Evolutionary conservation across 768 basidiomycete genomes (phyloP).

Genomic region (Suillus ampliporus): DNA sequence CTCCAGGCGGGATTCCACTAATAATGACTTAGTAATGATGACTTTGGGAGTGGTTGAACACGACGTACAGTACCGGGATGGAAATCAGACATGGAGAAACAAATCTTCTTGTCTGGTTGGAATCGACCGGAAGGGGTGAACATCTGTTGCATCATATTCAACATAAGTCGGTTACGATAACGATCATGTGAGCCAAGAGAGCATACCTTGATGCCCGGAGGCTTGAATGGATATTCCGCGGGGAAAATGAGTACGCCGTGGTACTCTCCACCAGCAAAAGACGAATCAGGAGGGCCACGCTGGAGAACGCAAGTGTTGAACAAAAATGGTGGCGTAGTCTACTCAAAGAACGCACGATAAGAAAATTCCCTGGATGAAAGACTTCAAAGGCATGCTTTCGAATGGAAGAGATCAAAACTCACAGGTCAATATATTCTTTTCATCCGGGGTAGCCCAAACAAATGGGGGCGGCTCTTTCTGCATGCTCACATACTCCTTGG

Average conservation of each 20-base stretch:
- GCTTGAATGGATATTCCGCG: conserved; percentile 94
- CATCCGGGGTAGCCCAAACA: conserved; percentile 93
- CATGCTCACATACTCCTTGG: conserved; percentile 91
- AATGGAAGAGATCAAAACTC: conserved; percentile 39
- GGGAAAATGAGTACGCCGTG: conserved; percentile 93
- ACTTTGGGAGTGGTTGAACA: conserved; percentile 10
- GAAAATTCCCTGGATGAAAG: conserved; percentile 81
- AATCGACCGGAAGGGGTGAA: conserved; percentile 90
- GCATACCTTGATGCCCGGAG: conserved; percentile 91
- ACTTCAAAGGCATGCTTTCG: conserved; percentile 17
- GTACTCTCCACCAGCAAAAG: conserved; percentile 92
- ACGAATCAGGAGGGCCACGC: conserved; percentile 94
- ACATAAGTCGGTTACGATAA: conserved; percentile 14
- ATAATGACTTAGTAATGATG: conserved; percentile 2
- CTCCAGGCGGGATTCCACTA: conserved; percentile 98
- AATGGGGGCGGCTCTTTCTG: conserved; percentile 94
- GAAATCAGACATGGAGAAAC: conserved; percentile 97
- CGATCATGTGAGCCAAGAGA: neutral
- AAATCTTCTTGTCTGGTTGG: conserved; percentile 93
- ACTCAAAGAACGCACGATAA: conserved; percentile 67
- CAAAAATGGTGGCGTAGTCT: neutral
- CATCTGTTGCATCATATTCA: conserved; percentile 60
- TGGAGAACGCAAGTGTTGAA: conserved; percentile 37
- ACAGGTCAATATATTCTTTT: conserved; percentile 98
- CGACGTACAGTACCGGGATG: conserved; percentile 83